A percentile compares a stretch with the other conserved stretches of the same genome.
These are phyloP conservation scores for Podospora didyma DNA, from an alignment of 495 filamentous ascomycete genomes.

Conservation along the genomic window DNA sequence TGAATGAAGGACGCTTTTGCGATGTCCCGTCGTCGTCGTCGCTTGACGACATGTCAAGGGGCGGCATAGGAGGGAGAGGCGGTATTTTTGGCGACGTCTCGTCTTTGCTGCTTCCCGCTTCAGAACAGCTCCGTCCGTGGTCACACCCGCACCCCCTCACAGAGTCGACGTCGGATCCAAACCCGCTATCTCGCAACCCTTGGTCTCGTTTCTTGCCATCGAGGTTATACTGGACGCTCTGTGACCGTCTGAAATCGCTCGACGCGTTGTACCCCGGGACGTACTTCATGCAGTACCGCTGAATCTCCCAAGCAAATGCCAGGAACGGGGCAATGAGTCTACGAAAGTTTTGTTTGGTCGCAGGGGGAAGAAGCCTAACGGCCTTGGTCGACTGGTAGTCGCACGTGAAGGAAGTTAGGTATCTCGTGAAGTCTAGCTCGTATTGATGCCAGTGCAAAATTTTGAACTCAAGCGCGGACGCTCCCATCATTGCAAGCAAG, in stretches of 20 bases:
- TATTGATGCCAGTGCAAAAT: constrained; percentile 3
- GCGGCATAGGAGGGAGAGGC: not conserved
- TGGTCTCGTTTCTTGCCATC: not conserved
- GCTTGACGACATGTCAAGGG: not conserved
- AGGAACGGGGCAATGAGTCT: constrained; percentile 8
- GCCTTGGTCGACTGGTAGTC: not conserved
- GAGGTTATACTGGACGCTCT: not conserved
- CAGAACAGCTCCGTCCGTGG: constrained; percentile 1
- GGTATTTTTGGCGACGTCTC: not conserved
- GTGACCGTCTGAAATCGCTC: not conserved
- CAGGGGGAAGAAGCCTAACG: not conserved
- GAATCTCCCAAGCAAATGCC: constrained; percentile 12
- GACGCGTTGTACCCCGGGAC: constrained; percentile 11
- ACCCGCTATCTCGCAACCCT: not conserved
- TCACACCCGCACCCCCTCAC: constrained; percentile 9
- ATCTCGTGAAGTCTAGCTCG: constrained; percentile 2
- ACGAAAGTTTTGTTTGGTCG: not conserved
- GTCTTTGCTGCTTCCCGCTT: constrained; percentile 3
- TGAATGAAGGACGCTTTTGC: not conserved
- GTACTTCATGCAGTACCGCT: constrained; percentile 13
- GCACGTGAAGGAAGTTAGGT: constrained; percentile 6
- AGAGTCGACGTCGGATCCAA: not conserved
- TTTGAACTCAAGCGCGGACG: not conserved
- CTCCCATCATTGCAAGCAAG: not conserved
- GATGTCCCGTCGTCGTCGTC: not conserved